Evolutionary conservation across 495 filamentous ascomycete species (phyloP).

Genomic region (Xylaria castorea): DNA sequence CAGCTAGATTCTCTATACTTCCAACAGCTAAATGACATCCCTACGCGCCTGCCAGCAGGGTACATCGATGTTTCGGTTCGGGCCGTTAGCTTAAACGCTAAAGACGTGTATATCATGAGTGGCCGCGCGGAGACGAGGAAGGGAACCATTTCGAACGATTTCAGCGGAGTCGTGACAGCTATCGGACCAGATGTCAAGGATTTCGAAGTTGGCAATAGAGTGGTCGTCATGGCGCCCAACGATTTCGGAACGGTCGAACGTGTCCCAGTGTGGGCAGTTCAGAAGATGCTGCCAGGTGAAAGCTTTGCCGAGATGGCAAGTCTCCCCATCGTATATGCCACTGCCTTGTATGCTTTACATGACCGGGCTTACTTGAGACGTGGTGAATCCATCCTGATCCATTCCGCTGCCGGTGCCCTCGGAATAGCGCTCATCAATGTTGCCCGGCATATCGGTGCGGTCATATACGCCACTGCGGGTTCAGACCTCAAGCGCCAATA

Average conservation of each 20-base stretch:
- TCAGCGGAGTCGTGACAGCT: conserved; percentile 26
- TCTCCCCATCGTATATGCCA: conserved; percentile 53
- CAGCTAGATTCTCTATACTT: neutral
- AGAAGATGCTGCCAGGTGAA: conserved; percentile 36
- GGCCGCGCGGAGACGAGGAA: conserved; percentile 26
- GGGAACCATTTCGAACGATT: conserved; percentile 24
- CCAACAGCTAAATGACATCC: neutral
- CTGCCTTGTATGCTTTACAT: conserved; percentile 52
- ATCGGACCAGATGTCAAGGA: conserved; percentile 16
- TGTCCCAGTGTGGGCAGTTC: conserved; percentile 37
- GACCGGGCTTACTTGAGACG: neutral
- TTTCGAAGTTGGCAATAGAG: conserved; percentile 45
- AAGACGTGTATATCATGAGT: conserved; percentile 36
- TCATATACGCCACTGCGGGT: conserved; percentile 59
- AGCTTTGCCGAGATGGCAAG: conserved; percentile 35
- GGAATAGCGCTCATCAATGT: conserved; percentile 60
- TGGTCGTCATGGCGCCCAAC: conserved; percentile 41
- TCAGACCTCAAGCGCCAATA: conserved; percentile 48
- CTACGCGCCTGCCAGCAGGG: neutral
- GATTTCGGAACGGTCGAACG: conserved; percentile 42
- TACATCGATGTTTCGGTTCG: neutral
- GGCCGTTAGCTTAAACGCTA: conserved; percentile 46
- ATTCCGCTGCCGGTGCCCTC: conserved; percentile 55
- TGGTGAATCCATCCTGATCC: conserved; percentile 61
- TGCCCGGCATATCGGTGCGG: conserved; percentile 38